These are phyloP conservation scores for Coniophora puteana DNA, from an alignment of 1,284 basidiomycete species.

Conservation along the genomic window DNA sequence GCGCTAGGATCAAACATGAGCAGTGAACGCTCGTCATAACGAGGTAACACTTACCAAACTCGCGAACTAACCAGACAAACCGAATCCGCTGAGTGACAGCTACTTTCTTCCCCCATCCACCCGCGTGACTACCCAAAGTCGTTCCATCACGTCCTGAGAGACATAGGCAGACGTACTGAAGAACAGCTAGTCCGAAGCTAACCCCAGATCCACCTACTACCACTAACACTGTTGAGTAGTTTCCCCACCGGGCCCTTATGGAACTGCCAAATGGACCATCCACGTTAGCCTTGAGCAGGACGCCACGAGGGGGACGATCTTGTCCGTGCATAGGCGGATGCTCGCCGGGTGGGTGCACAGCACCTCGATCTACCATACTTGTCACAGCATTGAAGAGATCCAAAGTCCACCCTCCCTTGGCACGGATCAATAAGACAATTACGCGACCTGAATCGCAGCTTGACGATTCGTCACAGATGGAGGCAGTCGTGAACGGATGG, in stretches of 20 bases:
- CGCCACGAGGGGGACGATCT: constrained; percentile 40
- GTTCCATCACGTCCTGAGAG: constrained; percentile 53
- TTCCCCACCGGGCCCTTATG: constrained; percentile 61
- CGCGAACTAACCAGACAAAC: constrained; percentile 83
- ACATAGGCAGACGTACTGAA: constrained; percentile 68
- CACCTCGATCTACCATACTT: constrained; percentile 25
- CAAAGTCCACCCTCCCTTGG: constrained; percentile 74
- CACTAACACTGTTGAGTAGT: constrained; percentile 63
- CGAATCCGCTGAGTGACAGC: constrained; percentile 60
- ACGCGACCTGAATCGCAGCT: constrained; percentile 44
- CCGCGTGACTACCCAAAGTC: constrained; percentile 38
- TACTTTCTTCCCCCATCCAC: constrained; percentile 39
- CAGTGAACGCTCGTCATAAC: not conserved
- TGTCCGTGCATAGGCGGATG: constrained; percentile 7
- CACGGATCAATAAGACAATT: constrained; percentile 73
- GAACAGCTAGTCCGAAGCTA: constrained; percentile 69
- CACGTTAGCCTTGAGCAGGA: constrained; percentile 62
- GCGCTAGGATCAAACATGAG: constrained; percentile 42
- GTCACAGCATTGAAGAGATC: constrained; percentile 64
- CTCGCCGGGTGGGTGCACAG: constrained; percentile 32
- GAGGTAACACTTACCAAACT: constrained; percentile 67
- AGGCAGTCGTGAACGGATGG: constrained; percentile 83
- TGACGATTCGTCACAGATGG: constrained; percentile 56
- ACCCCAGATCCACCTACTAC: constrained; percentile 82
- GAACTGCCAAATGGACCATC: constrained; percentile 83